phyloP scores from a whole-genome alignment of 441 rosid species.

The Gossypium schwendimanii region DNA sequence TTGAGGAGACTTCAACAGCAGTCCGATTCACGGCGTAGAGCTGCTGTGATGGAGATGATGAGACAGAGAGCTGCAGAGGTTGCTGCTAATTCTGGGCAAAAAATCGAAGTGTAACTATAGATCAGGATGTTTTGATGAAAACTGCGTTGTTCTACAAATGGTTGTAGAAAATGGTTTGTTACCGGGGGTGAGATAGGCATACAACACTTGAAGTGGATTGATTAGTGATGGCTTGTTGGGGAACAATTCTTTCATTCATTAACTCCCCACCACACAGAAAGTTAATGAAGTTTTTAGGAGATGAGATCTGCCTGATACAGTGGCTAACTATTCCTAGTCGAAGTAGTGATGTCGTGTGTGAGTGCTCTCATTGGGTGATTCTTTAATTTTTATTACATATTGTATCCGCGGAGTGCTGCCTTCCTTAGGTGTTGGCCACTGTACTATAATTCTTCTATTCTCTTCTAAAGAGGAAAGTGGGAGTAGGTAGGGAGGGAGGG shows the following conservation, averaged over 20 bases:
- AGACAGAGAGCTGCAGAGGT: conserved; percentile 99
- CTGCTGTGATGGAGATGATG: conserved; percentile 99
- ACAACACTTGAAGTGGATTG: conserved; percentile 18
- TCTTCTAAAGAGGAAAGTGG: too few relatives aligned
- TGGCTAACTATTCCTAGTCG: conserved; percentile 20
- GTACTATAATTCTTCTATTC: not conserved
- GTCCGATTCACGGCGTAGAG: conserved; percentile 96
- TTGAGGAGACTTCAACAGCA: conserved; percentile 93
- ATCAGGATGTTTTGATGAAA: conserved; percentile 28
- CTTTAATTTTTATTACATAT: conserved; percentile 37
- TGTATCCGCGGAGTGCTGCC: too few relatives aligned
- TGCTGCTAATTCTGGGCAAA: conserved; percentile 57
- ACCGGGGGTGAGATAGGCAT: conserved; percentile 12
- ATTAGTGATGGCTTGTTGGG: conserved; percentile 4
- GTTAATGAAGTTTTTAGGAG: conserved; percentile 17
- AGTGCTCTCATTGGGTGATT: conserved; percentile 36
- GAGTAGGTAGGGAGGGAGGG: too few relatives aligned
- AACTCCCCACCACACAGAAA: conserved; percentile 17
- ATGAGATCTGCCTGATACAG: conserved; percentile 19
- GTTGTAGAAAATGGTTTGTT: conserved; percentile 23
- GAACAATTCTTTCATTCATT: conserved; percentile 24
- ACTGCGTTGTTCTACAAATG: conserved; percentile 17
- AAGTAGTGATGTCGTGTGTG: conserved; percentile 25
- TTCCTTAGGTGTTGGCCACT: too few relatives aligned
- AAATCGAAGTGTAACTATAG: conserved; percentile 31